phyloP scores from a whole-genome alignment of 73 alveolate species.

The Tetrahymena elliotti region DNA sequence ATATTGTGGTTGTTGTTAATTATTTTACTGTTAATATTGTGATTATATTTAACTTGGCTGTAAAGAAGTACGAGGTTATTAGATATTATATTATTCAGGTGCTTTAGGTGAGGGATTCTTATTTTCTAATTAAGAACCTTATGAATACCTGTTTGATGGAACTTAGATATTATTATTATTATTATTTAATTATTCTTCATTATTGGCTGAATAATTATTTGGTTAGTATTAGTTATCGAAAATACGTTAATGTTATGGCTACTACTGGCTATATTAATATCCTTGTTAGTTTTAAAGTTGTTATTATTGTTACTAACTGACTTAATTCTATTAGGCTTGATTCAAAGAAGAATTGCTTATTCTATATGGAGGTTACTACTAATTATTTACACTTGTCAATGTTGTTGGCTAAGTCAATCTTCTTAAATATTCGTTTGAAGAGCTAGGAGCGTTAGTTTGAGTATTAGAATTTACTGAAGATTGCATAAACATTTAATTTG shows the following conservation, averaged over 20 bases:
- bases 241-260: background rate
- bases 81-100: background rate
- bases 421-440: background rate
- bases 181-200: background rate
- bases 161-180: too few relatives aligned
- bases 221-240: background rate
- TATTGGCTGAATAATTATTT: background rate
- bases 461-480: background rate
- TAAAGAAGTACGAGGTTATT: background rate
- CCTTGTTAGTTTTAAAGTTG: background rate
- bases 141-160: background rate
- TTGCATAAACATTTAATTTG: background rate
- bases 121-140: background rate
- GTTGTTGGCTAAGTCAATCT: background rate
- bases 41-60: background rate
- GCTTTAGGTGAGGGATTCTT: background rate
- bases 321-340: background rate
- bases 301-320: background rate
- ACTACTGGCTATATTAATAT: background rate
- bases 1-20: background rate
- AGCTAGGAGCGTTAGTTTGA: background rate
- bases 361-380: background rate
- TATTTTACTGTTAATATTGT: background rate
- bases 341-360: background rate
- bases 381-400: background rate